phyloP scores from a whole-genome alignment of 768 basidiomycete genomes.

The Krasilnikovozyma curviuscula region DNA sequence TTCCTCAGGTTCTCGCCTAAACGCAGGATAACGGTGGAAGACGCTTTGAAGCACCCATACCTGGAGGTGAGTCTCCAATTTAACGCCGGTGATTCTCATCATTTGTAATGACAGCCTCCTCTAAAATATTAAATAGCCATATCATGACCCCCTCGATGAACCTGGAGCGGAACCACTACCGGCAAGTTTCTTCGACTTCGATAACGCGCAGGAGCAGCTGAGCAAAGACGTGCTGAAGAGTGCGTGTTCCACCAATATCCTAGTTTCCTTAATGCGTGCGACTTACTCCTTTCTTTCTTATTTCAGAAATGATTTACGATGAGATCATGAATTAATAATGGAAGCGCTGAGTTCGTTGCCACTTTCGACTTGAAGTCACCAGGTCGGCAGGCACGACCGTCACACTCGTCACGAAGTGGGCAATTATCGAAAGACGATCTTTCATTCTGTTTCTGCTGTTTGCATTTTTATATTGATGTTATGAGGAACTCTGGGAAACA shows the following conservation, averaged over 20 bases:
- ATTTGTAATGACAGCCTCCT: neutral
- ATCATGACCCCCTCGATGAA: constrained; percentile 10
- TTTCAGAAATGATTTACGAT: constrained; percentile 4
- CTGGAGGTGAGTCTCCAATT: constrained; percentile 34
- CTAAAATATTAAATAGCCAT: neutral
- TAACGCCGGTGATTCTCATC: neutral
- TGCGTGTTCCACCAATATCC: neutral
- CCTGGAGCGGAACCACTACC: neutral
- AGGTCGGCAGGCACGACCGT: no score
- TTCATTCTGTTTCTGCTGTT: no score
- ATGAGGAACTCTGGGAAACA: no score
- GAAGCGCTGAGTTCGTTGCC: no score
- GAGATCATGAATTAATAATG: constrained; percentile 7
- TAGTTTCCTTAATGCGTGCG: neutral
- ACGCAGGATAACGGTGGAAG: constrained; percentile 85
- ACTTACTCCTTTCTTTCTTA: neutral
- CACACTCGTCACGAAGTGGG: no score
- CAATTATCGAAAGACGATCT: no score
- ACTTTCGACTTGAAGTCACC: no score
- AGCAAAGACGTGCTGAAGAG: constrained; percentile 4
- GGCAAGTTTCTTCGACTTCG: constrained; percentile 9
- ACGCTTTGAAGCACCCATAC: constrained; percentile 86
- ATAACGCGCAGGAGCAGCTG: constrained; percentile 1
- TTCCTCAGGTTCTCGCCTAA: constrained; percentile 48
- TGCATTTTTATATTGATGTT: no score